These are phyloP conservation scores for Magnaporthales sp. DNA, from an alignment of 2,329 filamentous ascomycete species.

Conservation along the genomic window DNA sequence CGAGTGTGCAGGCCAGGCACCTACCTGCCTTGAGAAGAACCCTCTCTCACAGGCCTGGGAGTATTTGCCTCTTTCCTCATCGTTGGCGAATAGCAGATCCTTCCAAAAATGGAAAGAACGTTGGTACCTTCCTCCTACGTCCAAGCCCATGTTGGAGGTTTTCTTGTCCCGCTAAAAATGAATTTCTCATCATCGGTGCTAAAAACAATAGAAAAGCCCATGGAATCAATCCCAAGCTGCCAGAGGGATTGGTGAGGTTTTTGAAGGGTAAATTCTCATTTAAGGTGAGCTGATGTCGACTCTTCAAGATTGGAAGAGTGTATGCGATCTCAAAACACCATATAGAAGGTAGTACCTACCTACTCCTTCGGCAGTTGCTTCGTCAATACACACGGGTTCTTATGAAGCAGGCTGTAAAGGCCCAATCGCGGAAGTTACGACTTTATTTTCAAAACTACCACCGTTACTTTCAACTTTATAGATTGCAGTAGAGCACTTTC, in stretches of 20 bases:
- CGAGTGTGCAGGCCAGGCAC: neutral
- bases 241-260: neutral
- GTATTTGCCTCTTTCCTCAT: neutral
- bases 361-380: neutral
- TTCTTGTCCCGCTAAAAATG: neutral
- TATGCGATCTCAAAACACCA: neutral
- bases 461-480: neutral
- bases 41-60: neutral
- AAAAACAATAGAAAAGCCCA: neutral
- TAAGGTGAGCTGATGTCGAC: neutral
- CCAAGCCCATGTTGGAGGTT: neutral
- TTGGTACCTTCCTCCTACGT: neutral
- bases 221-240: neutral
- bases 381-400: neutral
- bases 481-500: neutral
- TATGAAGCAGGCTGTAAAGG: neutral
- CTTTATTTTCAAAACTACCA: neutral
- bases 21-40: neutral
- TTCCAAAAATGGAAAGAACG: neutral
- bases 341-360: neutral
- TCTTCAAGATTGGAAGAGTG: neutral
- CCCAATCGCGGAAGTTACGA: neutral
- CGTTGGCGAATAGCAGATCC: neutral
- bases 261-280: neutral
- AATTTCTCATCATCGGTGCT: neutral